phyloP scores from a whole-genome alignment of 352 stramenopile species.

The Globisporangium viniferum region DNA sequence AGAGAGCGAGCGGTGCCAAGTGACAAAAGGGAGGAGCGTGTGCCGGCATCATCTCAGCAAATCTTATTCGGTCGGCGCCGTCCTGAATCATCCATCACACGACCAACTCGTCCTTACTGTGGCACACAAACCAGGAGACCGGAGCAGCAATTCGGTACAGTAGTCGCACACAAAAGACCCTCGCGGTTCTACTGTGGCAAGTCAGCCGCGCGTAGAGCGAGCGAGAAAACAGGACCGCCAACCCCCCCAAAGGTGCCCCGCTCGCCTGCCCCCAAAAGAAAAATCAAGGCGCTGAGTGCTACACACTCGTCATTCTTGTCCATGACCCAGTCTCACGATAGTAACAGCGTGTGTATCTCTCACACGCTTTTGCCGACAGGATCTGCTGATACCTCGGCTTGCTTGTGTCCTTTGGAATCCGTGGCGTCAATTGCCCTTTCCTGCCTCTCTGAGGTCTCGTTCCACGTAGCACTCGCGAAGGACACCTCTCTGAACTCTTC shows the following conservation, averaged over 20 bases:
- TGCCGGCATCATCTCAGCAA: not conserved
- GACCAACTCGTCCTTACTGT: not conserved
- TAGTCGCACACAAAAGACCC: not conserved
- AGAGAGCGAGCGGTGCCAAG: not conserved
- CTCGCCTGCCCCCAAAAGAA: not conserved
- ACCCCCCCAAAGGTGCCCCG: not conserved
- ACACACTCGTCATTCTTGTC: not conserved
- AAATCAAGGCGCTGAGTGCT: not conserved
- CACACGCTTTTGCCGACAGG: not conserved
- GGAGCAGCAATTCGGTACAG: not conserved
- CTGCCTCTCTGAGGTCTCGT: not conserved
- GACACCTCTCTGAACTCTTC: not conserved
- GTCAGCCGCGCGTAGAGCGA: not conserved
- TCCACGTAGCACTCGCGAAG: not conserved
- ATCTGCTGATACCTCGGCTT: not conserved
- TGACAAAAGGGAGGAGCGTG: not conserved
- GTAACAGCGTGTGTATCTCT: not conserved
- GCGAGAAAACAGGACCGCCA: not conserved
- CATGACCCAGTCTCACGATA: not conserved
- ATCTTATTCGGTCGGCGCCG: not conserved
- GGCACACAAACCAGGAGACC: not conserved
- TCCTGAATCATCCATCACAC: not conserved
- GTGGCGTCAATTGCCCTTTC: not conserved
- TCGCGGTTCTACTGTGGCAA: constrained; percentile 2
- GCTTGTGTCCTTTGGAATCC: not conserved